phyloP scores from a whole-genome alignment of 805 yeast species.

The Candida caryicola region DNA sequence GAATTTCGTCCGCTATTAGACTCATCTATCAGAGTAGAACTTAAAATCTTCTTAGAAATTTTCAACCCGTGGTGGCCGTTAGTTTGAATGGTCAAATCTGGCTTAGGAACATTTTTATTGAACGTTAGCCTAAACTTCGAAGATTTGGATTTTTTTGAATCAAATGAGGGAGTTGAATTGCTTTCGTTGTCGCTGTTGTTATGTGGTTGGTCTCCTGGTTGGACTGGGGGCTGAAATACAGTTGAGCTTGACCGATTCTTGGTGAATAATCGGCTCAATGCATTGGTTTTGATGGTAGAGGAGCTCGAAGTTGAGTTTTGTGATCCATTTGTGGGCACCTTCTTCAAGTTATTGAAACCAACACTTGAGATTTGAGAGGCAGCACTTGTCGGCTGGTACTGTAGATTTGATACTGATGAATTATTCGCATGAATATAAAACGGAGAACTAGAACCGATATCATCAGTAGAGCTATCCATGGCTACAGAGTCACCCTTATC shows the following conservation, averaged over 20 bases:
- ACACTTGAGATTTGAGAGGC: constrained; percentile 13
- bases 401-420: constrained; percentile 10
- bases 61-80: constrained; percentile 23
- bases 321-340: constrained; percentile 27
- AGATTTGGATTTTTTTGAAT: constrained; percentile 1
- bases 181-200: constrained; percentile 11
- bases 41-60: constrained; percentile 24
- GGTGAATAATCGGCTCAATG: constrained; percentile 30
- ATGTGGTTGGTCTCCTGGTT: constrained; percentile 4
- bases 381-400: constrained; percentile 4
- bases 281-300: constrained; percentile 24
- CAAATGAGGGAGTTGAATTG: constrained; percentile 1
- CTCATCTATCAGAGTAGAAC: constrained; percentile 17
- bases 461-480: constrained; percentile 1
- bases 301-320: constrained; percentile 19
- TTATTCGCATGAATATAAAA: constrained; percentile 10
- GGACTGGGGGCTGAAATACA: constrained; percentile 10
- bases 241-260: constrained; percentile 24
- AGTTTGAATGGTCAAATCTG: constrained; percentile 34
- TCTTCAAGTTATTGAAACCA: constrained; percentile 31
- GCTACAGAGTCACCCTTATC: too few species aligned
- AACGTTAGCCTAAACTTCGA: constrained; percentile 10
- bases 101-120: constrained; percentile 14
- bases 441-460: constrained; percentile 5
- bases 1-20: constrained; percentile 19